Base-by-base conservation (phyloP, 257 asterid species). In the Gardenia jasminoides region DNA sequence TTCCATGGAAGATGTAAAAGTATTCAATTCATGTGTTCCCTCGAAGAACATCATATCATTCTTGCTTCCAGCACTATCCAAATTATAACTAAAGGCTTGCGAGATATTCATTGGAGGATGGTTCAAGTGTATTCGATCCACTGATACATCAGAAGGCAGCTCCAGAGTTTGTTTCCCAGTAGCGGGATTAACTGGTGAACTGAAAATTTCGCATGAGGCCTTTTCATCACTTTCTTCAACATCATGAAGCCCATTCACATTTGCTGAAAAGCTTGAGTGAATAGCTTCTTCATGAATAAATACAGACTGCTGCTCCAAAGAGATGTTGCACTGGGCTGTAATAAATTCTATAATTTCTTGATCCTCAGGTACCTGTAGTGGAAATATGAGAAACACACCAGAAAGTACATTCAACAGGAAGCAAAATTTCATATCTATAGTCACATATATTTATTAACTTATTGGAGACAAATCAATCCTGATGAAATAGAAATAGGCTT, bases 301-400 rank as follows among this genome's bases (percentile, higher is more conserved):
- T 7, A 74, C 80, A 24, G 80, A 70, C 83, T 87, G 91, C 41
- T 92, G 91, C 50, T 93, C 91, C 47, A 90, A 41, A 78, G 85
- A 81, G 28, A 86, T 83, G 80, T 76, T 89, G 88, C 86, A 86
- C 66, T 90, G 93, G 44, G 88, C 80, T 80, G 84, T 80, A 67
- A 93, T 79, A 33, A 87, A 88, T 43, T 92, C 91, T 71, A 88
- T 73, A 46, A 91, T 86, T 66, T 90, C 85, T 30, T 82, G 88
- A 86, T 93, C 97, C 83, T 93, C 93, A 64, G 90, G 82, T 44
- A 90, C 90, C 98, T 93, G 82, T 46, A 83, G 79, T 19, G 31
- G 62, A 24, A 36, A 5, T 2, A 2, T 19, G 6, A 62, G 17
- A 16, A n/a, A 26, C 10, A 13, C 6, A 64, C 13, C 1, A 47